Percentiles rank a stretch among this genome's conserved stretches.
phyloP scores from a whole-genome alignment of 1,284 basidiomycete genomes.

The Trichosporon faecale region DNA sequence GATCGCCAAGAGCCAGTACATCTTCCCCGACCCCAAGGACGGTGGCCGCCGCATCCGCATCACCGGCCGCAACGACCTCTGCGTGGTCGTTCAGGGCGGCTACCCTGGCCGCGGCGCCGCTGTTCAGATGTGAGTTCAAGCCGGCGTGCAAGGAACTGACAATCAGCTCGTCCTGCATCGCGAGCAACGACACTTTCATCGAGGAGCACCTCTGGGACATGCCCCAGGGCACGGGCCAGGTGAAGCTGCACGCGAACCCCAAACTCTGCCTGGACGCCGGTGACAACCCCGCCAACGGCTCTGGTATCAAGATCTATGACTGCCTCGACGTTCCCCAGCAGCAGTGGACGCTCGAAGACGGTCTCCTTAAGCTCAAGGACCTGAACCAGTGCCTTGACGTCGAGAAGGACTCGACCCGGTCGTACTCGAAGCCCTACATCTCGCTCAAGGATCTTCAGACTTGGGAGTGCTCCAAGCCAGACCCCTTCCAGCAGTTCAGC shows the following conservation, averaged over 20 bases:
- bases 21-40: constrained; percentile 1
- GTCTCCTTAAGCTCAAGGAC: not conserved
- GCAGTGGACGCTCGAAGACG: constrained; percentile 21
- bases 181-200: constrained; percentile 8
- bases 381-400: constrained; percentile 24
- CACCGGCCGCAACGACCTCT: constrained; percentile 1
- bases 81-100: constrained; percentile 19
- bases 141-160: not conserved
- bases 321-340: constrained; percentile 20
- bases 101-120: constrained; percentile 3
- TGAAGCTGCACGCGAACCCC: not conserved
- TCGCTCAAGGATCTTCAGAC: constrained; percentile 16
- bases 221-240: not conserved
- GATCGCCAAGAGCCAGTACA: not conserved
- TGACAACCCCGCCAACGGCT: constrained; percentile 23
- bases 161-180: constrained; percentile 11
- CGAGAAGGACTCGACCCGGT: constrained; percentile 11
- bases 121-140: constrained; percentile 14
- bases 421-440: constrained; percentile 2
- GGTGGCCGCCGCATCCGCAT: not conserved
- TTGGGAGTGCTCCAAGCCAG: constrained; percentile 18
- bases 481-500: constrained; percentile 19
- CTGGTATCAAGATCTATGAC: constrained; percentile 34
- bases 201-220: constrained; percentile 16
- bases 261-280: constrained; percentile 32